Evolutionary conservation across 2,329 filamentous ascomycete genomes (phyloP).

Genomic region (Curvularia sp.): DNA sequence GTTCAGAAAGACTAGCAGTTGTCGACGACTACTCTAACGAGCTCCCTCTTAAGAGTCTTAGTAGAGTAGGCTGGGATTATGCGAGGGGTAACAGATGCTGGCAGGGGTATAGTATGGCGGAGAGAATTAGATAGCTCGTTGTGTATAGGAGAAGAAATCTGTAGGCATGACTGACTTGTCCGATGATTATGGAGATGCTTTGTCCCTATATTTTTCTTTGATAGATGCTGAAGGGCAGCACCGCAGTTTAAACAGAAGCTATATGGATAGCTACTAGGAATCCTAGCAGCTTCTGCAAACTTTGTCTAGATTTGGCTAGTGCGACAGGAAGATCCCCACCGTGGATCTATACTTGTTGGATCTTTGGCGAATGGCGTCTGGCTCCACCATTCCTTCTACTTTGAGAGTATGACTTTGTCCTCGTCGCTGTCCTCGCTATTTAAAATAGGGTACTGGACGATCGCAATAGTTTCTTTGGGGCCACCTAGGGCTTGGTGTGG

Average conservation of each 20-base stretch:
- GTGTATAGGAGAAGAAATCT: background rate
- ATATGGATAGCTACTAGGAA: background rate
- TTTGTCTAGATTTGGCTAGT: constrained; percentile 1
- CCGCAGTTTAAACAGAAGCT: constrained; percentile 3
- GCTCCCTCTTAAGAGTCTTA: constrained; percentile 3
- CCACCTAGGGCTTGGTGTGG: background rate
- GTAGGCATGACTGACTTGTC: background rate
- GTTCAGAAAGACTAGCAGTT: constrained; percentile 13
- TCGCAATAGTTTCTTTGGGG: background rate
- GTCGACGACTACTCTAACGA: constrained; percentile 13
- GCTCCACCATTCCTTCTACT: background rate
- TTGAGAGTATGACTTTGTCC: background rate
- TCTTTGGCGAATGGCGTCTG: background rate
- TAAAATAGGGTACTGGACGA: background rate
- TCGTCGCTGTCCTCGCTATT: background rate
- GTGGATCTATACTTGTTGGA: background rate
- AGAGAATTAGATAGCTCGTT: background rate
- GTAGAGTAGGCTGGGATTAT: constrained; percentile 6
- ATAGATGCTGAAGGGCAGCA: background rate
- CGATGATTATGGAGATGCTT: background rate
- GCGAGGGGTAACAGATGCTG: background rate
- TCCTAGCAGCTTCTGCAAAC: background rate
- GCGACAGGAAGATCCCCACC: background rate
- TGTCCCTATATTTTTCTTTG: background rate
- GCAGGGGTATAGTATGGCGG: background rate